Evolutionary conservation across 441 rosid species (phyloP).

Genomic region (Populus tomentosa): DNA sequence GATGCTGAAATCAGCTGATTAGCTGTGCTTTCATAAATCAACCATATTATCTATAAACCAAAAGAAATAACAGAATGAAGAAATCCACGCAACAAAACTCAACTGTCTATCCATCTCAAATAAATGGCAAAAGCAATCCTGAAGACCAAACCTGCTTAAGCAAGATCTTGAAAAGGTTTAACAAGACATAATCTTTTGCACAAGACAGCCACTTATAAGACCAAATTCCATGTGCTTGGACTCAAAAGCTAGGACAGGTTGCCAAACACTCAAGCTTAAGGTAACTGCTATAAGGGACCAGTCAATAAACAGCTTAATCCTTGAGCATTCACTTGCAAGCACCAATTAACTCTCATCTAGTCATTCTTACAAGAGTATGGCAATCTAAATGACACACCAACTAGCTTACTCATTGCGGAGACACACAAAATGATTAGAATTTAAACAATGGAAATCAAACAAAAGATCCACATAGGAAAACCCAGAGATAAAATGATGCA

Average conservation of each 20-base stretch:
- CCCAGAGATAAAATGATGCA: background rate
- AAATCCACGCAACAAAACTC: background rate
- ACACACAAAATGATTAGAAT: background rate
- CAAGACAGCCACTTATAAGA: background rate
- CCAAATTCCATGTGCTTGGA: background rate
- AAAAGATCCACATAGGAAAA: slow-evolving; percentile 1
- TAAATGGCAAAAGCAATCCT: too few species aligned
- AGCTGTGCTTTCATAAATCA: background rate
- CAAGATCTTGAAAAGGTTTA: too few species aligned
- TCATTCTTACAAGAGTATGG: background rate
- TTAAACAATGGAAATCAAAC: slow-evolving; percentile 5
- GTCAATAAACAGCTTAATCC: background rate
- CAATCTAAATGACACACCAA: background rate
- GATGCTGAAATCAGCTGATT: slow-evolving; percentile 1
- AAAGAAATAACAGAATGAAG: background rate
- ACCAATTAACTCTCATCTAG: background rate
- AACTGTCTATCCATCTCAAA: too few species aligned
- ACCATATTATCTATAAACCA: background rate
- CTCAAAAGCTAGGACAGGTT: background rate
- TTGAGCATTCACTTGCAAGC: background rate
- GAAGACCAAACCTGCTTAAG: too few species aligned
- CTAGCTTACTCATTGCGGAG: background rate
- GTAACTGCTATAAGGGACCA: slow-evolving; percentile 1
- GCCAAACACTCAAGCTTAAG: background rate
- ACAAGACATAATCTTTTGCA: background rate